Evolutionary conservation across 2,329 filamentous ascomycete genomes (phyloP), one percentile per base, ranked within the genome.

Genomic region (Verticillium klebahnii): DNA sequence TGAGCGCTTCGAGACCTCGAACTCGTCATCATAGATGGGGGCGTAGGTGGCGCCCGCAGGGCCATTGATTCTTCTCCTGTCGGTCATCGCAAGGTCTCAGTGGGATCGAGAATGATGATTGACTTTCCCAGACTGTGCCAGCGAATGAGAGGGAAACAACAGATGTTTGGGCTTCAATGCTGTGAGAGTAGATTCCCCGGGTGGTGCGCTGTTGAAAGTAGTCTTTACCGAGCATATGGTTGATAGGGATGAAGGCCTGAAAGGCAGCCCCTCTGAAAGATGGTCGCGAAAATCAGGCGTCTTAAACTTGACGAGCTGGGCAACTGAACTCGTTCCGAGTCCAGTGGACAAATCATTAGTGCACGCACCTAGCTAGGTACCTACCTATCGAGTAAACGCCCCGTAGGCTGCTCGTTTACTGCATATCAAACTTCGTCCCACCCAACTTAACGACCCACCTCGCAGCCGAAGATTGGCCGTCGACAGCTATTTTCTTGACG

Each of bases 21-120:
- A 75, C 29, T 77, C 74, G 14, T 81, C 76, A 66, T 86, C 84
- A 72, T 89, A 97, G 3, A 92, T 78, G 1, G 93, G 92, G 17
- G 92, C 85, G 37, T 83, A 77, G 9, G 93, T 98, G 32, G 86
- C 85, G 60, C 91, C 91, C 50, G 87, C 81, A 7, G 95, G 95
- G 5, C 92, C 92, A 77, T 98, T 98, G 67, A 97, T 88, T 69
- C 95, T 88, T 77, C 94, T 89, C 75, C 93, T 87, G 74, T 99
- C 95, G 61, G 89, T 81, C 90, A 93, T 93, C 19, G 39, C 63
- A 55, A 50, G n/a, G 45, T 50, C 9, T 23, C n/a, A n/a, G 17
- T 9, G 39, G 2, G 39, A n/a, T 15, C 29, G 14, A 40, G 3
- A 40, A 40, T 7, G 37, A 17, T 17, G 37, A 17, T 17, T 7